These are phyloP conservation scores for Colletotrichum chlorophyti DNA, from an alignment of 2,329 filamentous ascomycete genomes.

Conservation along the genomic window DNA sequence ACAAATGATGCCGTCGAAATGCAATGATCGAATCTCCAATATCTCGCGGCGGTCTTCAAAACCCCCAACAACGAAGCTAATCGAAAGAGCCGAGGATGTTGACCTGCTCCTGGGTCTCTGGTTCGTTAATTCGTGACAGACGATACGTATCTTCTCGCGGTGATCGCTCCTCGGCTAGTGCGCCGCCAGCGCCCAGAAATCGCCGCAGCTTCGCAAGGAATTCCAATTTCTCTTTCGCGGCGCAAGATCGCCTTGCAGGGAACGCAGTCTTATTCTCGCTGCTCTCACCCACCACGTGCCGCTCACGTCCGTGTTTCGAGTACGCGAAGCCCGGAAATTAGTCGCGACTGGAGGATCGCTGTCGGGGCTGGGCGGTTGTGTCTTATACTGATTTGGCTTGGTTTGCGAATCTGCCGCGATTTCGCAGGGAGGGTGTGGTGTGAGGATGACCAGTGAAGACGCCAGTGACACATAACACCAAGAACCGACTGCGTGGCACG, in stretches of 20 bases:
- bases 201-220: too few relatives aligned
- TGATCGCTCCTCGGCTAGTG: constrained; percentile 10
- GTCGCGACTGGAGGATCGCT: neutral
- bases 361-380: neutral
- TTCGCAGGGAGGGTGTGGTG: neutral
- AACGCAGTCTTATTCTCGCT: neutral
- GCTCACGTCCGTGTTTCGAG: neutral
- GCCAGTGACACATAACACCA: neutral
- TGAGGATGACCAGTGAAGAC: neutral
- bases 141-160: constrained; percentile 5
- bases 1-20: too few relatives aligned
- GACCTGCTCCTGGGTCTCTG: neutral
- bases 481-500: constrained; percentile 12
- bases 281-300: too few relatives aligned
- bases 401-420: constrained; percentile 11
- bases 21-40: too few relatives aligned
- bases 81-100: constrained; percentile 13
- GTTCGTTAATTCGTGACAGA: neutral
- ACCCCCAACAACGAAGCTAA: neutral
- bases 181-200: neutral
- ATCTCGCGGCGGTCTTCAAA: neutral
- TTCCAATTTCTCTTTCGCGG: too few relatives aligned
- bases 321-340: neutral
- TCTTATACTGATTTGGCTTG: constrained; percentile 15
- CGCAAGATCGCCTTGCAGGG: too few relatives aligned